Evolutionary conservation across 2,329 filamentous ascomycete genomes (phyloP).

Genomic region (Podosphaera aphanis): DNA sequence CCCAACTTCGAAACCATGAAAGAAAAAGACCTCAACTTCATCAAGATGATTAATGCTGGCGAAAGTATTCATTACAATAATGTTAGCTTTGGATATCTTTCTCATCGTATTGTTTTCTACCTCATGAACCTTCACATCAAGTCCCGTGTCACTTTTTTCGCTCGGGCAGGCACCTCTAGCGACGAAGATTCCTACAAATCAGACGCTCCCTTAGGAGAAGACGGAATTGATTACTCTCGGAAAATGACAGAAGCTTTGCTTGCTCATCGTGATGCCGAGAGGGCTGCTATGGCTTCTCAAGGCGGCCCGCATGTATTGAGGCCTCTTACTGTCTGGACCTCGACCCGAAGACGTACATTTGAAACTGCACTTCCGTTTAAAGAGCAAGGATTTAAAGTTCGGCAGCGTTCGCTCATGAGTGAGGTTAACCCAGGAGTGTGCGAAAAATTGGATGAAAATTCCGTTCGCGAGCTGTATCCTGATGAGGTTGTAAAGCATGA

Average conservation of each 20-base stretch:
- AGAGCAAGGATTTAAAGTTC: constrained; percentile 58
- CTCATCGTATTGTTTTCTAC: constrained; percentile 94
- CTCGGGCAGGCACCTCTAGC: constrained; percentile 61
- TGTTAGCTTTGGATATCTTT: constrained; percentile 85
- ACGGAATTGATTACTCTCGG: constrained; percentile 57
- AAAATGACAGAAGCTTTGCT: constrained; percentile 72
- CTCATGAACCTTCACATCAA: constrained; percentile 96
- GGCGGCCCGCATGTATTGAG: constrained; percentile 51
- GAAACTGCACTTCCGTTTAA: constrained; percentile 73
- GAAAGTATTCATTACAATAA: constrained; percentile 90
- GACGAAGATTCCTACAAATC: constrained; percentile 82
- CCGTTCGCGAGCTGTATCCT: constrained; percentile 61
- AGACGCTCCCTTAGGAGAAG: constrained; percentile 60
- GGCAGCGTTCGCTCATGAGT: constrained; percentile 87
- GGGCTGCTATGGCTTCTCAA: constrained; percentile 40
- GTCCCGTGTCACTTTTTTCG: constrained; percentile 79
- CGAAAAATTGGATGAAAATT: constrained; percentile 70
- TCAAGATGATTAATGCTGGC: constrained; percentile 98
- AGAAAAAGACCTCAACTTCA: constrained; percentile 81
- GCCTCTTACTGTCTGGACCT: constrained; percentile 81
- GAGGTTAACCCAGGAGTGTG: constrained; percentile 92
- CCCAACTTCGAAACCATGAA: constrained; percentile 94
- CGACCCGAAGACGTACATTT: constrained; percentile 68
- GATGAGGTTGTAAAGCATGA: constrained; percentile 88
- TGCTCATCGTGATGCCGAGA: constrained; percentile 64